Base-by-base conservation (phyloP, 805 yeast genomes). In the Sungouiozyma ichnusensis region DNA sequence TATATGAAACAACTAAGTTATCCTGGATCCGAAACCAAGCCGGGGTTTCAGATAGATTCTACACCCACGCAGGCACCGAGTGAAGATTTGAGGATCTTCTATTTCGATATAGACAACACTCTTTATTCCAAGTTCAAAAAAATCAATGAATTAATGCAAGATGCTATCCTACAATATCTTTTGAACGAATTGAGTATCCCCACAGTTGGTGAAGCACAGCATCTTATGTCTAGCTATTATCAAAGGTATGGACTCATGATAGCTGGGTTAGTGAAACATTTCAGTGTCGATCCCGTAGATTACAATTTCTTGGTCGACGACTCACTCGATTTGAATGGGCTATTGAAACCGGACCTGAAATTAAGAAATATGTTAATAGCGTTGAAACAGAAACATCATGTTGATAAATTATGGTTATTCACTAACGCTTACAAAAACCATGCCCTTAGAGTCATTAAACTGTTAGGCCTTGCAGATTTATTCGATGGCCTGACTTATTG, bases 401-500 rank as follows among this genome's bases (percentile, higher is more conserved):
- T 80, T 44, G 79, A 78, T 51, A 70, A 79, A 53, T 66, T 88
- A 48, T 88, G 97, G 97, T 70, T 90, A 35, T 81, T 85, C 55
- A 88, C 97, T 4, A 88, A 88, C 59, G 97, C 97, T 2, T 88
- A 87, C 65, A 79, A 79, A 55, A 85, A 77, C 55, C 97, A 88
- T 62, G 97, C 90, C 0, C 55, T 79, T 37, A 69, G 96, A 40
- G 94, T 85, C 20, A 68, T 86, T 16, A 72, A 77, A 35, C 68
- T 88, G 36, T 67, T 88, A 36, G 96, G 95, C 2, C 61, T 88
- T 20, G 96, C 88, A 14, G 95, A 87, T 59, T 58, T 85, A 43
- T 87, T 90, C 55, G 97, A 88, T 49, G 97, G 97, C 0, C 71
- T 90, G 51, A 85, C 95, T 2, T 88, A 67, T 64, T 88, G 97